These are phyloP conservation scores for Annulohypoxylon stygium DNA, from an alignment of 495 filamentous ascomycete genomes.

Conservation along the genomic window DNA sequence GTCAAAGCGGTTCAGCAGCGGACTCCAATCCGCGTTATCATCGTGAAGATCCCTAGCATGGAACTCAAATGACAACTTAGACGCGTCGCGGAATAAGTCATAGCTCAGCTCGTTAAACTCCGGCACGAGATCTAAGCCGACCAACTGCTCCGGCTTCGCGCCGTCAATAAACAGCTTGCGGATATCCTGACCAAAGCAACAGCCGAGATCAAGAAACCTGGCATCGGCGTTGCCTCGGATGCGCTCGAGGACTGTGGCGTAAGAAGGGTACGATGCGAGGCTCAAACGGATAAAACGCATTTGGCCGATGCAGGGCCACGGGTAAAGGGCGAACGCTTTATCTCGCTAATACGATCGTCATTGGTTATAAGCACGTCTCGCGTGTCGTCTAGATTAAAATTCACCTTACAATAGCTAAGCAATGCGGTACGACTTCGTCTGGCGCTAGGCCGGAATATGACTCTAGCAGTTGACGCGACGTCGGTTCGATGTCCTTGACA, in stretches of 20 bases:
- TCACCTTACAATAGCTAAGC: slow-evolving; percentile 19
- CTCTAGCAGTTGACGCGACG: slow-evolving; percentile 9
- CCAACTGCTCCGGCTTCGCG: slow-evolving; percentile 3
- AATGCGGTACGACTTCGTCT: slow-evolving; percentile 17
- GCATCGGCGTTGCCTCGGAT: slow-evolving; percentile 6
- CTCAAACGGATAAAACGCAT: slow-evolving; percentile 18
- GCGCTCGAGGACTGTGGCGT: not conserved
- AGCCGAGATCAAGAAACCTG: slow-evolving; percentile 17
- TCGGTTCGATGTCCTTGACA: slow-evolving; percentile 13
- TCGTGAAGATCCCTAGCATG: slow-evolving; percentile 6
- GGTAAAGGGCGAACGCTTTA: slow-evolving; percentile 22
- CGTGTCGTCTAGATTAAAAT: slow-evolving; percentile 1
- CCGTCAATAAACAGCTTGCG: slow-evolving; percentile 16
- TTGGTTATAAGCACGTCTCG: slow-evolving; percentile 8
- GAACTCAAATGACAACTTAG: slow-evolving; percentile 12
- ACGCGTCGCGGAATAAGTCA: slow-evolving; percentile 15
- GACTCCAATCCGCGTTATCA: slow-evolving; percentile 14
- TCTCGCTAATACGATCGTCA: slow-evolving; percentile 8
- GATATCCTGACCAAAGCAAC: slow-evolving; percentile 19
- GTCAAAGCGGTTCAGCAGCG: not conserved
- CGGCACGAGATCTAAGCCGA: slow-evolving; percentile 6
- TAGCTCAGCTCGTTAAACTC: slow-evolving; percentile 17
- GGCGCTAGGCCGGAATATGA: slow-evolving; percentile 8
- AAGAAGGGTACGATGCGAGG: slow-evolving; percentile 16
- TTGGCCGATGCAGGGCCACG: slow-evolving; percentile 18